A percentile compares a stretch with the other conserved stretches of the same genome.
These are phyloP conservation scores for Trichoderma virens DNA, from an alignment of 495 filamentous ascomycete species.

Conservation along the genomic window DNA sequence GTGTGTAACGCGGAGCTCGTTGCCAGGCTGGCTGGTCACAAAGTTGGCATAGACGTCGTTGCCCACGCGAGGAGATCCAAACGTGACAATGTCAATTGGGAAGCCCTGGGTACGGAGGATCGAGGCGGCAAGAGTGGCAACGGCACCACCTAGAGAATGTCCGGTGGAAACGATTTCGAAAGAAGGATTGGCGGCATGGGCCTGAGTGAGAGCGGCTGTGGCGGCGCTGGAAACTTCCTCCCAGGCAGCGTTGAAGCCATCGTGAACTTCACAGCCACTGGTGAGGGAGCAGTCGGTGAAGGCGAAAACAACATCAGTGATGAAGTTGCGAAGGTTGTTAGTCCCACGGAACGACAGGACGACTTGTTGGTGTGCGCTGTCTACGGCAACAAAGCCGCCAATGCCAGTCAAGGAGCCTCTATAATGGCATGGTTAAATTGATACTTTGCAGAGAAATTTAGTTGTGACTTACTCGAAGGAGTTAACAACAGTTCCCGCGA, in stretches of 20 bases:
- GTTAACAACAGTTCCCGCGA: constrained; percentile 48
- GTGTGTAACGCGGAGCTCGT: constrained; percentile 61
- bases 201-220: constrained; percentile 20
- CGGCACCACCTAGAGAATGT: constrained; percentile 61
- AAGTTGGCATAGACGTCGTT: constrained; percentile 47
- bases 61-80: constrained; percentile 62
- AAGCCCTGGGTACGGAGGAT: constrained; percentile 45
- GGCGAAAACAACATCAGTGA: constrained; percentile 45
- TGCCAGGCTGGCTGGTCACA: constrained; percentile 39
- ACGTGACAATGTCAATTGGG: constrained; percentile 47
- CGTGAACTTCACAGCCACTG: constrained; percentile 28
- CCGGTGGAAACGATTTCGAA: constrained; percentile 55
- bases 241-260: constrained; percentile 33
- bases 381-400: constrained; percentile 62
- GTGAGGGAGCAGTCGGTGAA: constrained; percentile 25
- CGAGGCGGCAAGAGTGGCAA: constrained; percentile 54
- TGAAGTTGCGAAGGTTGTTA: constrained; percentile 54
- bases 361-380: constrained; percentile 52
- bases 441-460: neutral
- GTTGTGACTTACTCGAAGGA: constrained; percentile 51
- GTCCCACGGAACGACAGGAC: constrained; percentile 66
- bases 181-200: constrained; percentile 30
- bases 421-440: neutral
- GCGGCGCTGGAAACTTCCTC: constrained; percentile 22
- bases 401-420: constrained; percentile 42